These are phyloP conservation scores for Aspergillus olivimuriae DNA, from an alignment of 495 filamentous ascomycete genomes.

Conservation along the genomic window DNA sequence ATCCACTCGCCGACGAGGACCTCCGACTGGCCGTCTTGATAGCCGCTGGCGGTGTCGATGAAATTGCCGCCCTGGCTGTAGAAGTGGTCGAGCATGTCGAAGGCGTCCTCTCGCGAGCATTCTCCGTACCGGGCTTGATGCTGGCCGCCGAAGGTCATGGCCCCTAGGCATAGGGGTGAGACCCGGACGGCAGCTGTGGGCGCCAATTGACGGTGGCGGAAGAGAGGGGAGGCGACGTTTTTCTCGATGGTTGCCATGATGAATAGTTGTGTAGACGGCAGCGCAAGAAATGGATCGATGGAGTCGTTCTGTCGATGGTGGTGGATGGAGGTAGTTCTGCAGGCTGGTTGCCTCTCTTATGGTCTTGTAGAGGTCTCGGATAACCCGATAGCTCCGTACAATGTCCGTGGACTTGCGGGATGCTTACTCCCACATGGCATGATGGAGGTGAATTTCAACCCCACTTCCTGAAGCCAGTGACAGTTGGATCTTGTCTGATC, in stretches of 20 bases:
- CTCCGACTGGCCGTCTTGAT: constrained; percentile 54
- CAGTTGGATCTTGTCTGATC: too few relatives aligned
- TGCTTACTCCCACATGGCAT: too few relatives aligned
- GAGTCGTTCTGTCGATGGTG: too few relatives aligned
- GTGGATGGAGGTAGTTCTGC: too few relatives aligned
- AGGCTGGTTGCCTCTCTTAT: too few relatives aligned
- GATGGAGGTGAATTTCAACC: too few relatives aligned
- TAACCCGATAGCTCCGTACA: too few relatives aligned
- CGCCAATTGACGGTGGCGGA: constrained; percentile 49
- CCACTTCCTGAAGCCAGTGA: too few relatives aligned
- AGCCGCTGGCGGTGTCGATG: constrained; percentile 68
- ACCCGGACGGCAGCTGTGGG: constrained; percentile 51
- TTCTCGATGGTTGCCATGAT: not conserved
- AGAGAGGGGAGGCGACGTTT: constrained; percentile 25
- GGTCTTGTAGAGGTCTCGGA: too few relatives aligned
- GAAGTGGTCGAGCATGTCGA: constrained; percentile 62
- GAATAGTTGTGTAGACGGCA: too few relatives aligned
- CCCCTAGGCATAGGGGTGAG: constrained; percentile 53
- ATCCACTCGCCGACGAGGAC: constrained; percentile 79
- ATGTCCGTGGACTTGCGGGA: too few relatives aligned
- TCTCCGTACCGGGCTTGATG: constrained; percentile 25
- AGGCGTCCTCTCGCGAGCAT: constrained; percentile 51
- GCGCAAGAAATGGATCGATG: too few relatives aligned
- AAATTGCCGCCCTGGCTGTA: constrained; percentile 68
- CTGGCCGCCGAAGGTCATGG: constrained; percentile 57